Conservation (phyloP, 2,329 filamentous ascomycete genomes). For the Periconia sp. region DNA sequence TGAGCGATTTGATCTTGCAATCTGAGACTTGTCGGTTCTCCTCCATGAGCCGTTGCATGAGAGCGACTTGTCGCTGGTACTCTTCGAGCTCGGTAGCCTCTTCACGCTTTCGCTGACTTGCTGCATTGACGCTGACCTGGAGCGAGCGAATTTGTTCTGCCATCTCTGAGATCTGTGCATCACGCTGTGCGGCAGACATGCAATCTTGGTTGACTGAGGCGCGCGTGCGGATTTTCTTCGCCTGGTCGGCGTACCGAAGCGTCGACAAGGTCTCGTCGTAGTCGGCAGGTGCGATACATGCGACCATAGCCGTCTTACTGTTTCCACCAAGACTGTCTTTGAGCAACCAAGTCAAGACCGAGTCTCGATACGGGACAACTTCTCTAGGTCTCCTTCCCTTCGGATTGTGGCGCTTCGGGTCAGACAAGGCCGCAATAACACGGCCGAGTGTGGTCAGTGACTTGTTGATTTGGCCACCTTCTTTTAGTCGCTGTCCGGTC, state of each 20-base stretch:
- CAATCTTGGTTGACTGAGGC: conserved; percentile 96
- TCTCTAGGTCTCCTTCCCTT: conserved; percentile 53
- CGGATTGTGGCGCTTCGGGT: conserved; percentile 58
- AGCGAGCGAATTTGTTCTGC: conserved; percentile 87
- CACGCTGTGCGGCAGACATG: conserved; percentile 86
- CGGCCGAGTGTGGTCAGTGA: conserved; percentile 93
- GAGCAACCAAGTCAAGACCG: conserved; percentile 78
- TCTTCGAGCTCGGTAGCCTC: conserved; percentile 86
- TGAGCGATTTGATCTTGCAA: conserved; percentile 87
- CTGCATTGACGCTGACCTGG: conserved; percentile 69
- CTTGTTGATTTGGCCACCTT: conserved; percentile 99
- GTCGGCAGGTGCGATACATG: conserved; percentile 91
- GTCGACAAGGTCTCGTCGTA: conserved; percentile 98
- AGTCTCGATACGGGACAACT: conserved; percentile 91
- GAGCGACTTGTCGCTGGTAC: conserved; percentile 86
- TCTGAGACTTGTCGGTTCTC: conserved; percentile 88
- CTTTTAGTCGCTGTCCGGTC: conserved; percentile 83
- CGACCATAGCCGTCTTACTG: conserved; percentile 98
- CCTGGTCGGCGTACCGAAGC: conserved; percentile 94
- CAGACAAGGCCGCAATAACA: conserved; percentile 87
- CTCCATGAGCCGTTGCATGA: conserved; percentile 95
- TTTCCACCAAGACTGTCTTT: conserved; percentile 97
- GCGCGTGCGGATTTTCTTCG: conserved; percentile 92
- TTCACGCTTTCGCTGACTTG: conserved; percentile 69
- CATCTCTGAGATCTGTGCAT: conserved; percentile 93